Percentiles rank a stretch among this genome's conserved stretches.
Conservation (phyloP, 495 filamentous ascomycete species). For the Aspergillus nidulans region DNA sequence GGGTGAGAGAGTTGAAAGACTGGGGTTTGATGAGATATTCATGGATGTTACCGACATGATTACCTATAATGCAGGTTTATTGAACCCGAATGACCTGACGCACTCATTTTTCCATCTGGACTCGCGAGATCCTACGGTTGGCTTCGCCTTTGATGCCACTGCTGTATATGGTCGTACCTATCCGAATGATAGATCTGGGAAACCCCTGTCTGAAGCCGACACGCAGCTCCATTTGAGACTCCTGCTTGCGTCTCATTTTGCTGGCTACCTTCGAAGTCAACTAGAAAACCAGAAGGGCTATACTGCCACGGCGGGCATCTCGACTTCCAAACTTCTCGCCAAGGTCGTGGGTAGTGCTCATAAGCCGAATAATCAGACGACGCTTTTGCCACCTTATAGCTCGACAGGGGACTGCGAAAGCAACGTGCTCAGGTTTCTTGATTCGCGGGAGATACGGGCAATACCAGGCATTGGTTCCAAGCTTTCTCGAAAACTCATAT, state of each 20-base stretch:
- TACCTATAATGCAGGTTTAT: constrained; percentile 65
- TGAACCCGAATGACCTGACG: constrained; percentile 61
- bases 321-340: constrained; percentile 76
- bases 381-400: constrained; percentile 63
- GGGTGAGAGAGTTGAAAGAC: constrained; percentile 67
- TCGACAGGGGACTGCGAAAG: constrained; percentile 21
- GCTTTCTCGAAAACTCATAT: constrained; percentile 64
- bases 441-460: constrained; percentile 70
- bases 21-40: constrained; percentile 85
- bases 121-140: constrained; percentile 65
- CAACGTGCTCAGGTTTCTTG: constrained; percentile 66
- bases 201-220: neutral
- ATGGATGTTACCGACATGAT: constrained; percentile 83
- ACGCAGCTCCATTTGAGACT: constrained; percentile 48
- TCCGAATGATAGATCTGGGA: constrained; percentile 30
- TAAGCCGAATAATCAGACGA: constrained; percentile 84
- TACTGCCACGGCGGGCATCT: constrained; percentile 81
- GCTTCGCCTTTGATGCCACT: constrained; percentile 74
- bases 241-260: constrained; percentile 69
- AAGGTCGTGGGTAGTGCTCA: constrained; percentile 82
- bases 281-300: constrained; percentile 78
- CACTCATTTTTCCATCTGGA: constrained; percentile 81
- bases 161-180: constrained; percentile 53
- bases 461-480: constrained; percentile 85
- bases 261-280: constrained; percentile 60